Evolutionary conservation across 331 rosid genomes (phyloP).

Genomic region (Telfairia occidentalis): DNA sequence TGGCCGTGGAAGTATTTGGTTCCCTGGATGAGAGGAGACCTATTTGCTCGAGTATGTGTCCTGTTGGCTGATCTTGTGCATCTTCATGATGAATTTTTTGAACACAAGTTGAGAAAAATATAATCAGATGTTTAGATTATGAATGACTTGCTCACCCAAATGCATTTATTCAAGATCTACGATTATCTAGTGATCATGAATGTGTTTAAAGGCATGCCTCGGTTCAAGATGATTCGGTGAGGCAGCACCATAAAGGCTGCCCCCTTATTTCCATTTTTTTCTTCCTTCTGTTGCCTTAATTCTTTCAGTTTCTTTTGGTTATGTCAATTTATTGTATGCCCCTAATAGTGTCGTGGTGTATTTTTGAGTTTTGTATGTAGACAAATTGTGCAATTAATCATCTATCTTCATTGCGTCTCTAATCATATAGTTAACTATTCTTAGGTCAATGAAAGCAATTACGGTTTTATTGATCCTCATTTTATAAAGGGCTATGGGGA

Average conservation of each 20-base stretch:
- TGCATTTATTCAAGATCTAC: background rate
- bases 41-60: constrained; percentile 63
- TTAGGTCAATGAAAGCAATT: background rate
- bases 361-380: background rate
- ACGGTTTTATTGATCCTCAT: background rate
- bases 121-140: background rate
- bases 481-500: background rate
- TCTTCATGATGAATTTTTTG: background rate
- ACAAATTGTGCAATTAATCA: background rate
- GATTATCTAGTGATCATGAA: background rate
- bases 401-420: background rate
- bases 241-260: background rate
- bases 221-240: background rate
- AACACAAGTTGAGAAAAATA: background rate
- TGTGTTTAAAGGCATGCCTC: background rate
- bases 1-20: constrained; percentile 99
- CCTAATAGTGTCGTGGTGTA: background rate
- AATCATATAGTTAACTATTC: background rate
- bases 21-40: constrained; percentile 95
- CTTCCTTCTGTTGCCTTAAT: background rate
- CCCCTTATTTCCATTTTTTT: background rate
- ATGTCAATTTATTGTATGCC: background rate
- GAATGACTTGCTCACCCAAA: background rate
- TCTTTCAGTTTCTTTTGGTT: background rate
- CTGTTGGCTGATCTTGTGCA: background rate